These are phyloP conservation scores for Sechiopsis laciniata DNA, from an alignment of 306 rosid species.

Conservation along the genomic window DNA sequence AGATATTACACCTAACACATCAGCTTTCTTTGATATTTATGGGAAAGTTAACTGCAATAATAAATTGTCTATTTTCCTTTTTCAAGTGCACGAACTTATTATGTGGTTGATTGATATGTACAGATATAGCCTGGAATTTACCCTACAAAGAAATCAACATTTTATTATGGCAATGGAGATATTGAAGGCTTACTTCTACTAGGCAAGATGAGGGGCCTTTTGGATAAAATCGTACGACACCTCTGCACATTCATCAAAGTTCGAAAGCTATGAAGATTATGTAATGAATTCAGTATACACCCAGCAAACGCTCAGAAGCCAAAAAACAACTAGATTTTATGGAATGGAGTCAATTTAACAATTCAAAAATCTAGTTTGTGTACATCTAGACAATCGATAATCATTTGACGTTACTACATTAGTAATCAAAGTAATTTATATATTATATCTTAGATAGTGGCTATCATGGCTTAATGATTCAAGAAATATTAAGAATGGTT, in stretches of 20 bases:
- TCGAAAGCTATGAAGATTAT: constrained; percentile 30
- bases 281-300: background rate
- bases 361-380: too few species aligned
- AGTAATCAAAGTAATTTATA: too few species aligned
- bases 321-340: constrained; percentile 23
- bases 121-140: background rate
- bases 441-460: too few species aligned
- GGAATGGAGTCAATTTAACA: too few species aligned
- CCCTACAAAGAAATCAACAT: background rate
- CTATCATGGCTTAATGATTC: background rate
- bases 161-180: background rate
- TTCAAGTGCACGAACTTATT: too few species aligned
- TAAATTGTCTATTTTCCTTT: too few species aligned
- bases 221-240: constrained; percentile 92
- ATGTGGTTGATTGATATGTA: background rate
- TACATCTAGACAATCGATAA: too few species aligned
- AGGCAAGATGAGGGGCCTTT: constrained; percentile 76
- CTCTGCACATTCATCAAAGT: constrained; percentile 50
- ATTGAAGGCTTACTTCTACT: constrained; percentile 65
- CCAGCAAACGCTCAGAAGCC: background rate
- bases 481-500: background rate
- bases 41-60: background rate
- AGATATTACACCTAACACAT: too few species aligned
- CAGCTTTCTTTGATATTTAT: background rate
- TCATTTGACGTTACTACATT: too few species aligned